Conservation (phyloP, 176 grass and related monocot genomes). For the Chloris gayana region DNA sequence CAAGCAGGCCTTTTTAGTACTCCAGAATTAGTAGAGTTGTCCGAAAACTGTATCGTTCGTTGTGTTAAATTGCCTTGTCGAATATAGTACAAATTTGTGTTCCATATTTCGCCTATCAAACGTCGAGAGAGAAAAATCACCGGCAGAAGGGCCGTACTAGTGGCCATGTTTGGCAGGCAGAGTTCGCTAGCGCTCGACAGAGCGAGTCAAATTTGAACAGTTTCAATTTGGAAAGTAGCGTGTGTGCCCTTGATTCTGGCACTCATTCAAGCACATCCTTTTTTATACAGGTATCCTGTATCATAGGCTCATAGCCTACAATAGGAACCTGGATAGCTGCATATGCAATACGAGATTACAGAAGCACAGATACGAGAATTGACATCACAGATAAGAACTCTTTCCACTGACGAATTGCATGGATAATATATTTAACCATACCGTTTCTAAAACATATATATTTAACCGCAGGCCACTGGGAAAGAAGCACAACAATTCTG, state of each 20-base stretch:
- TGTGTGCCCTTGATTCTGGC: too few relatives aligned
- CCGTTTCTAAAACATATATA: too few relatives aligned
- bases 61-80: background rate
- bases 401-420: background rate
- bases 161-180: background rate
- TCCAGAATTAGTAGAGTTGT: background rate
- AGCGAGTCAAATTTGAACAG: background rate
- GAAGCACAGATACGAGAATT: background rate
- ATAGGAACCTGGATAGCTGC: too few relatives aligned
- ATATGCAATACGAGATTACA: background rate
- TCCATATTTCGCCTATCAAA: background rate
- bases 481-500: conserved; percentile 13
- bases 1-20: background rate
- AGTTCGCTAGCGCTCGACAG: background rate
- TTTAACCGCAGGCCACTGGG: background rate
- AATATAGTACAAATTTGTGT: background rate
- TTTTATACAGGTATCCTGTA: too few relatives aligned
- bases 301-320: too few relatives aligned
- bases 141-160: background rate
- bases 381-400: background rate
- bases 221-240: background rate
- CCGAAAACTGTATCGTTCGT: background rate
- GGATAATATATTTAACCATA: conserved; percentile 27
- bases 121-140: background rate
- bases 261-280: background rate